phyloP scores from a whole-genome alignment of 2,329 filamentous ascomycete genomes.

The Diplodia mutila region DNA sequence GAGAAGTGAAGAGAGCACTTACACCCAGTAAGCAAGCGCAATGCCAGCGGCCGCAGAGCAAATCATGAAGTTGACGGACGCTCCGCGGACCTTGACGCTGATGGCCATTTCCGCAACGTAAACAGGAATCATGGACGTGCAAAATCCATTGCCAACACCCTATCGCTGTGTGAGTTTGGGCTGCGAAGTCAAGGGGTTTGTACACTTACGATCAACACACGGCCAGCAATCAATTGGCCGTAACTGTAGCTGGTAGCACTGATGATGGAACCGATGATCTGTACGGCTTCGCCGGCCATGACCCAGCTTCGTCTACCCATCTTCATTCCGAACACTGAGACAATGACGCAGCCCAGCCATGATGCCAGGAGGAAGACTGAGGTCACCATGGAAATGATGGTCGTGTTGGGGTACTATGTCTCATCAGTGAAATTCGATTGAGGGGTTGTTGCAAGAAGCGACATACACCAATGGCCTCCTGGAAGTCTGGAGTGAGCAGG shows the following conservation, averaged over 20 bases:
- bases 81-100: slow-evolving; percentile 34
- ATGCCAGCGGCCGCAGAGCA: slow-evolving; percentile 34
- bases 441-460: neutral
- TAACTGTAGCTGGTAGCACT: slow-evolving; percentile 33
- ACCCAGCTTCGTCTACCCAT: slow-evolving; percentile 37
- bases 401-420: slow-evolving; percentile 33
- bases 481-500: slow-evolving; percentile 36
- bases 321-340: slow-evolving; percentile 32
- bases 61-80: slow-evolving; percentile 38
- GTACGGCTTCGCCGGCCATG: slow-evolving; percentile 33
- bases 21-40: slow-evolving; percentile 41
- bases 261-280: slow-evolving; percentile 39
- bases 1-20: slow-evolving; percentile 6
- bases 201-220: slow-evolving; percentile 33
- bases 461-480: slow-evolving; percentile 36
- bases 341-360: slow-evolving; percentile 37
- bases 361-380: slow-evolving; percentile 35
- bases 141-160: slow-evolving; percentile 41
- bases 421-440: neutral
- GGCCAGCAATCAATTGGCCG: slow-evolving; percentile 38
- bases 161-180: slow-evolving; percentile 4
- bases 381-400: slow-evolving; percentile 35
- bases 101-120: slow-evolving; percentile 40
- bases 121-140: slow-evolving; percentile 36
- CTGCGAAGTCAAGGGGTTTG: neutral